A percentile compares a stretch with the other conserved stretches of the same genome.
These are phyloP conservation scores for Bryoglossum gracile DNA, from an alignment of 495 filamentous ascomycete genomes.

Conservation along the genomic window DNA sequence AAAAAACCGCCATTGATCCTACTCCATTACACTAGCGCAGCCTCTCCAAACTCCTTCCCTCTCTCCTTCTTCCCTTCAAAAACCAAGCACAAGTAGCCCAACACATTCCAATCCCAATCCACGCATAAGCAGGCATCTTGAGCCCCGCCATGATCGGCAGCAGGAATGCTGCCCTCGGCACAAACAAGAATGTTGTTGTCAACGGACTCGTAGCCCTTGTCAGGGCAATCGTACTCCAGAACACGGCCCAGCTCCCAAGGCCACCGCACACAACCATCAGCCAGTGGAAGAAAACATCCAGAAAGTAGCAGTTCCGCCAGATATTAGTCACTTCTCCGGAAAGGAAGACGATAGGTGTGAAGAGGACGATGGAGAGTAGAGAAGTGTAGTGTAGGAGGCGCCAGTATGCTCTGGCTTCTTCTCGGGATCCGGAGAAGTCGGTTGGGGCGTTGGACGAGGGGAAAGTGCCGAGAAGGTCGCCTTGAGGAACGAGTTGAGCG, in stretches of 20 bases:
- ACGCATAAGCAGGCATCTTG: slow-evolving; percentile 32
- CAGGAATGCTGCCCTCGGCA: slow-evolving; percentile 33
- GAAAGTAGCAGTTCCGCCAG: slow-evolving; percentile 41
- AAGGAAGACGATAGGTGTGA: slow-evolving; percentile 39
- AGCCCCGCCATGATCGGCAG: slow-evolving; percentile 31
- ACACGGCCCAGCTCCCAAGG: slow-evolving; percentile 29
- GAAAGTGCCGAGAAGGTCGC: slow-evolving; percentile 17
- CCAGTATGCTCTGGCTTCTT: slow-evolving; percentile 40
- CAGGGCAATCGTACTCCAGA: slow-evolving; percentile 32
- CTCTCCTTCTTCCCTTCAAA: slow-evolving; percentile 32
- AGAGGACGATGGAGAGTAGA: slow-evolving; percentile 37
- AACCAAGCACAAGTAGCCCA: slow-evolving; percentile 43
- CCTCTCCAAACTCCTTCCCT: slow-evolving; percentile 20
- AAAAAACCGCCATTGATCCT: no score
- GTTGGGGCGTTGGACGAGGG: slow-evolving; percentile 1
- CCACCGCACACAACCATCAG: slow-evolving; percentile 29
- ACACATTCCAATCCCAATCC: slow-evolving; percentile 41
- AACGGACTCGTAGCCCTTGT: slow-evolving; percentile 36
- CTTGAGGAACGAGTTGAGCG: slow-evolving; percentile 21
- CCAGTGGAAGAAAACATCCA: slow-evolving; percentile 31
- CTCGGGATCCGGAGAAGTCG: slow-evolving; percentile 28
- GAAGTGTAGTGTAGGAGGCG: slow-evolving; percentile 43
- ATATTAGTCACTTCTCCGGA: slow-evolving; percentile 41
- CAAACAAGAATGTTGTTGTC: slow-evolving; percentile 32
- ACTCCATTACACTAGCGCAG: slow-evolving; percentile 14